Conservation (phyloP, 1,139 yeast species). For the Yamadazyma sp. region DNA sequence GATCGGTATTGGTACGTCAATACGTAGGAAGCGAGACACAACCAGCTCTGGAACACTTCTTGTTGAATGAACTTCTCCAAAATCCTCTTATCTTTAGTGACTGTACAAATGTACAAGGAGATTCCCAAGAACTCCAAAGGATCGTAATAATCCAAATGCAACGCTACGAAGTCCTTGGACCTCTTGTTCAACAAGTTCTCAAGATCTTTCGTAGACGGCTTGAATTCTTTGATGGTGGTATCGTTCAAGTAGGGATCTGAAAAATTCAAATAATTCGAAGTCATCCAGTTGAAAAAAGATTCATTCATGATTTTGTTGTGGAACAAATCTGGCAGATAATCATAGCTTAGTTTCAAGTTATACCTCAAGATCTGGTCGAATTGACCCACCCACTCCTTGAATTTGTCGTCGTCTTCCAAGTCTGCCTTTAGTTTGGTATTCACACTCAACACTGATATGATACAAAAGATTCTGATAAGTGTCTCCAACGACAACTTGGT, state of each 20-base stretch:
- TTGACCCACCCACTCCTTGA: conserved; percentile 10
- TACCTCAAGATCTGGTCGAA: conserved; percentile 10
- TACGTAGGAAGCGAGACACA: conserved; percentile 37
- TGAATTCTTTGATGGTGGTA: conserved; percentile 6
- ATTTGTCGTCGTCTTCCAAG: conserved; percentile 7
- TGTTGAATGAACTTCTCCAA: conserved; percentile 7
- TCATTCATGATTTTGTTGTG: conserved; percentile 26
- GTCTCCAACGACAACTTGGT: conserved; percentile 32
- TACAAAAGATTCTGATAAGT: conserved; percentile 23
- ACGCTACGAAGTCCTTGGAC: conserved; percentile 3
- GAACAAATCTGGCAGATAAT: conserved; percentile 32
- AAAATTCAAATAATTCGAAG: conserved; percentile 24
- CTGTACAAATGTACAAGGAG: conserved; percentile 17
- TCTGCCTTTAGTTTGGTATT: conserved; percentile 15
- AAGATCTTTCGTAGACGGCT: conserved; percentile 7
- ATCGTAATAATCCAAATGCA: conserved; percentile 14
- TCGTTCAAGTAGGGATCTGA: conserved; percentile 14
- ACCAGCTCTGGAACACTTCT: conserved; percentile 32
- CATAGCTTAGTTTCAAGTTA: conserved; percentile 30
- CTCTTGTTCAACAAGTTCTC: conserved; percentile 7
- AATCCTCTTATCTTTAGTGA: conserved; percentile 9
- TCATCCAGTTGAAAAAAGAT: conserved; percentile 44
- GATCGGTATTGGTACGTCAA: conserved; percentile 38
- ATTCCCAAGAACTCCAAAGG: conserved; percentile 27
- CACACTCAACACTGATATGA: conserved; percentile 25